A percentile compares a stretch with the other conserved stretches of the same genome.
Evolutionary conservation across 2,329 filamentous ascomycete species (phyloP).

Genomic region (Aspergillus eucalypticola): DNA sequence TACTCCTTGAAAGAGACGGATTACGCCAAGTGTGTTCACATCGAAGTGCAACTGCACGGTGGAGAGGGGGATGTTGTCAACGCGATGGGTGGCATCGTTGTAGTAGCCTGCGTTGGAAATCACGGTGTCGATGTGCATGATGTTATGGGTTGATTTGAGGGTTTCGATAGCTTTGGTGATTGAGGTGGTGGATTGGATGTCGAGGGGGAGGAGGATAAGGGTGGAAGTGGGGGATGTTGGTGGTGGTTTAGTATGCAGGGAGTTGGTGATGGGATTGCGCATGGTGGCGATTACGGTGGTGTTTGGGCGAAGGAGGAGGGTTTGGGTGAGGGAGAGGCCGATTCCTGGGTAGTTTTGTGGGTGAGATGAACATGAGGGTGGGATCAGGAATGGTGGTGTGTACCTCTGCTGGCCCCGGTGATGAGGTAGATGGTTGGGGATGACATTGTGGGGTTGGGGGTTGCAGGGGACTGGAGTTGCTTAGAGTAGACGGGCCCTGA

Average conservation of each 20-base stretch:
- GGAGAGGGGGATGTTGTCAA: not conserved
- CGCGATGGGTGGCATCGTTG: not conserved
- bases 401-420: conserved; percentile 3
- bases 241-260: not conserved
- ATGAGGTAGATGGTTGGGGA: conserved; percentile 4
- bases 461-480: no score
- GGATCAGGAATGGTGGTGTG: not conserved
- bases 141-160: not conserved
- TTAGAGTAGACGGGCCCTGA: no score
- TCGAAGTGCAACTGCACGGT: conserved; percentile 1
- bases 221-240: not conserved
- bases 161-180: not conserved
- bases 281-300: not conserved
- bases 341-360: not conserved
- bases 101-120: conserved; percentile 5
- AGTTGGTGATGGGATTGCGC: not conserved
- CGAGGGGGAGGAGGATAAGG: not conserved
- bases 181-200: not conserved
- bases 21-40: not conserved
- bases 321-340: not conserved
- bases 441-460: not conserved
- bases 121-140: conserved; percentile 1
- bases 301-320: not conserved
- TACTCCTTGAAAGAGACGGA: not conserved
- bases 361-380: not conserved